A percentile compares a stretch with the other conserved stretches of the same genome.
phyloP scores from a whole-genome alignment of 2,329 filamentous ascomycete genomes.

The Metarhizium sp. region DNA sequence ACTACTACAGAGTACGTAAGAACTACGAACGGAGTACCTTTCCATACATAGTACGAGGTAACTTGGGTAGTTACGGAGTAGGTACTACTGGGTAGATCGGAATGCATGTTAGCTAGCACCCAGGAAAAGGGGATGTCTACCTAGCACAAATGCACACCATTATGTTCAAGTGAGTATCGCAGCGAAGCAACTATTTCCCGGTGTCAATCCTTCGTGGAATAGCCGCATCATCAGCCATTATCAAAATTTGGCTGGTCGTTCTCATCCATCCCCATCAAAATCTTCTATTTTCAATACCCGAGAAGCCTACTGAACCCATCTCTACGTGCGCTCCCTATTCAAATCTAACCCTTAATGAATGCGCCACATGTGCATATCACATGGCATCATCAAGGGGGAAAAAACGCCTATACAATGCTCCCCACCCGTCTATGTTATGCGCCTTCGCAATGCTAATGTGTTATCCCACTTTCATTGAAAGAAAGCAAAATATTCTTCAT shows the following conservation, averaged over 20 bases:
- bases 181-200: neutral
- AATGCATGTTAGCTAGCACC: too few species aligned
- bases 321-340: neutral
- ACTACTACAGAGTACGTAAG: too few species aligned
- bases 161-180: too few species aligned
- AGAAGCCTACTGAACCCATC: neutral
- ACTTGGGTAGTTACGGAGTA: too few species aligned
- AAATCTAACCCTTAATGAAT: neutral
- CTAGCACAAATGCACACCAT: too few species aligned
- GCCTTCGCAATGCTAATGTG: slow-evolving; percentile 6
- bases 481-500: neutral
- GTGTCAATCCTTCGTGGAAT: neutral
- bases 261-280: neutral
- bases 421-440: slow-evolving; percentile 1
- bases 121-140: too few species aligned
- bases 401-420: slow-evolving; percentile 1
- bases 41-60: too few species aligned
- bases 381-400: neutral
- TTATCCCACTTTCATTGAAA: too few species aligned
- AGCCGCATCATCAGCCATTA: neutral
- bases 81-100: too few species aligned
- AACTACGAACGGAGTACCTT: too few species aligned
- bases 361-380: neutral
- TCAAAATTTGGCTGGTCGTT: neutral
- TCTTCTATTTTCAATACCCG: neutral